Conservation (phyloP, 768 basidiomycete species). For the Favolaschia claudopus region DNA sequence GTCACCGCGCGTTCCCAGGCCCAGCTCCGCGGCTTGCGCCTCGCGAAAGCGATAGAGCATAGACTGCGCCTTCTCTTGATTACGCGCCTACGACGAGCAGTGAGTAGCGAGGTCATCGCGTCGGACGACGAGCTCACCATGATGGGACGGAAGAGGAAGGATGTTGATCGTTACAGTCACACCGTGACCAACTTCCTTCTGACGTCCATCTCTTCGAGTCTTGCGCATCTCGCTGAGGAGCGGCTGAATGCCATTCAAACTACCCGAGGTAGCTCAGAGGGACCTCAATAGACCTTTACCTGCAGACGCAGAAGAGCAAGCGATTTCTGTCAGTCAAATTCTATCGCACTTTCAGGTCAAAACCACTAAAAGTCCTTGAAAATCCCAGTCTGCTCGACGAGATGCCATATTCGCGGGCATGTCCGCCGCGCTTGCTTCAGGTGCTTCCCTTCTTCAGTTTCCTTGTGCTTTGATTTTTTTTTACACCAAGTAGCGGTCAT, state of each 20-base stretch:
- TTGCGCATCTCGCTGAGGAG: too few relatives aligned
- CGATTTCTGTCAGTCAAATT: neutral
- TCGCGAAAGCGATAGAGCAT: conserved; percentile 97
- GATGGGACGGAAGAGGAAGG: too few relatives aligned
- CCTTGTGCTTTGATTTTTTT: neutral
- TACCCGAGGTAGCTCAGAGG: conserved; percentile 17
- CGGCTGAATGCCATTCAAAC: conserved; percentile 10
- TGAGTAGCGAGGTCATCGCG: too few relatives aligned
- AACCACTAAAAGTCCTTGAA: too few relatives aligned
- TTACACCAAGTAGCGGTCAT: conserved; percentile 14
- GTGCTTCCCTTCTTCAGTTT: neutral
- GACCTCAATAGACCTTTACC: conserved; percentile 19
- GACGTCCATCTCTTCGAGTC: too few relatives aligned
- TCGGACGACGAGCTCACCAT: too few relatives aligned
- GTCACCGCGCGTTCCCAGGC: conserved; percentile 84
- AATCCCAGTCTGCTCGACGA: conserved; percentile 7
- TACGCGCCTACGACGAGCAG: too few relatives aligned
- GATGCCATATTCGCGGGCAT: conserved; percentile 24
- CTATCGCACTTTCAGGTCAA: neutral
- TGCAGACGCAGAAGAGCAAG: conserved; percentile 21
- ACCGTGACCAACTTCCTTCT: too few relatives aligned
- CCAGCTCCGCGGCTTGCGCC: conserved; percentile 94
- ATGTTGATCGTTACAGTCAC: too few relatives aligned
- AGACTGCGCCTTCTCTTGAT: conserved; percentile 97
- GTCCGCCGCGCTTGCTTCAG: conserved; percentile 21